Evolutionary conservation across 768 basidiomycete genomes (phyloP).

Genomic region (Glaciozyma antarctica): DNA sequence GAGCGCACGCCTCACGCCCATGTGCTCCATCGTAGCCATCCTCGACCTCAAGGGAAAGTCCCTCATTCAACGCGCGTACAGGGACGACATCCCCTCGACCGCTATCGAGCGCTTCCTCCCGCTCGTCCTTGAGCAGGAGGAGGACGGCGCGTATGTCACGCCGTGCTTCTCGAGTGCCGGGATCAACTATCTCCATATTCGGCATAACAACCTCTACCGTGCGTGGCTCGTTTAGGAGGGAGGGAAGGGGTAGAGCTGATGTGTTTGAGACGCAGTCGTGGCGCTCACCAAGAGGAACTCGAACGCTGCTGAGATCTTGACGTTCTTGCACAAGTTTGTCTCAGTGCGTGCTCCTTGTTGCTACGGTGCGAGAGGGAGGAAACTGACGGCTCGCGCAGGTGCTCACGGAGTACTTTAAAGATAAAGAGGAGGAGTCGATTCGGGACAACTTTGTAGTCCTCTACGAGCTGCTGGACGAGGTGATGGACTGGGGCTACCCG

Average conservation of each 20-base stretch:
- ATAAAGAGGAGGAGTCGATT: constrained; percentile 97
- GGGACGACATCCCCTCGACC: constrained; percentile 83
- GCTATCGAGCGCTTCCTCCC: constrained; percentile 91
- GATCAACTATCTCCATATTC: constrained; percentile 96
- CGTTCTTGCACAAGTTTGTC: constrained; percentile 87
- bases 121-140: constrained; percentile 85
- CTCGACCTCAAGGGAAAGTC: constrained; percentile 98
- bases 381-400: constrained; percentile 48
- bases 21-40: constrained; percentile 67
- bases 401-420: constrained; percentile 97
- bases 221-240: constrained; percentile 2
- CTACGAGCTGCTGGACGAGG: constrained; percentile 96
- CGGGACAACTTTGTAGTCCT: constrained; percentile 99
- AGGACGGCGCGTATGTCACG: constrained; percentile 90
- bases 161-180: constrained; percentile 94
- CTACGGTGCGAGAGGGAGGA: neutral
- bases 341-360: constrained; percentile 35
- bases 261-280: constrained; percentile 53
- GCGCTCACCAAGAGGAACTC: constrained; percentile 91
- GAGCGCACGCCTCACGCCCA: neutral
- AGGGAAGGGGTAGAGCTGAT: neutral
- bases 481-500: constrained; percentile 99
- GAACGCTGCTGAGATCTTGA: constrained; percentile 90
- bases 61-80: constrained; percentile 88
- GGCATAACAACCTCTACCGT: constrained; percentile 96